A percentile compares a stretch with the other conserved stretches of the same genome.
These are phyloP conservation scores for Sporothrix globosa DNA, from an alignment of 2,329 filamentous ascomycete genomes.

Conservation along the genomic window DNA sequence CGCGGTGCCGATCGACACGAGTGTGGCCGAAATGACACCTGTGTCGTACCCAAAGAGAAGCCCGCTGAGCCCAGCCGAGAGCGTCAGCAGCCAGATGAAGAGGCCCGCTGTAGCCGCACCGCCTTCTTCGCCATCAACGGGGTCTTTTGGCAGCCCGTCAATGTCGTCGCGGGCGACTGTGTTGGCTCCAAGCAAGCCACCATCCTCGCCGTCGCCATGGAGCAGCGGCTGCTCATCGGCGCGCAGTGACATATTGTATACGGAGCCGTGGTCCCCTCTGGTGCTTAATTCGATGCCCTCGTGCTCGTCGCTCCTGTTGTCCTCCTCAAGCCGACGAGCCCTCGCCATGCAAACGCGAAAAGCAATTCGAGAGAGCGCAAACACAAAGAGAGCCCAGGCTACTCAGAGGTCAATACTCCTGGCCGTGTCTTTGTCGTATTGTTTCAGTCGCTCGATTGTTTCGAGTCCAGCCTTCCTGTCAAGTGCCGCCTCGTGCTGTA, in stretches of 20 bases:
- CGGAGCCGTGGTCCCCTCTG: neutral
- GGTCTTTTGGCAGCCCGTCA: neutral
- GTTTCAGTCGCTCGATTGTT: neutral
- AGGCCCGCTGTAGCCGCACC: constrained; percentile 45
- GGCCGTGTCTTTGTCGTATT: neutral
- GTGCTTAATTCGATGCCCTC: constrained; percentile 27
- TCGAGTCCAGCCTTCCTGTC: neutral
- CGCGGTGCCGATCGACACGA: constrained; percentile 65
- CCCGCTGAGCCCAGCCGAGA: constrained; percentile 68
- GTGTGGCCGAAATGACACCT: constrained; percentile 68
- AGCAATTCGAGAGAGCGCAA: neutral
- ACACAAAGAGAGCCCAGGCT: neutral
- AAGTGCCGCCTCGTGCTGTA: neutral
- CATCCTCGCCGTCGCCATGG: constrained; percentile 13
- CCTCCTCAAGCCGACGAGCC: constrained; percentile 9
- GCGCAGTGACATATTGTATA: constrained; percentile 10
- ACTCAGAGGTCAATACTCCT: neutral
- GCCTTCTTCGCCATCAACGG: constrained; percentile 23
- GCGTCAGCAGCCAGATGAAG: constrained; percentile 64
- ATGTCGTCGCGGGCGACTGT: neutral
- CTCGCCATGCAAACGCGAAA: constrained; percentile 23
- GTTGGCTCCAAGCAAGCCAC: too few species aligned
- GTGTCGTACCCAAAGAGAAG: constrained; percentile 71
- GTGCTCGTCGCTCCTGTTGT: constrained; percentile 25
- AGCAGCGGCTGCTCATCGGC: constrained; percentile 36